phyloP scores from a whole-genome alignment of 2,329 filamentous ascomycete genomes.

The Neofusicoccum laricinum region DNA sequence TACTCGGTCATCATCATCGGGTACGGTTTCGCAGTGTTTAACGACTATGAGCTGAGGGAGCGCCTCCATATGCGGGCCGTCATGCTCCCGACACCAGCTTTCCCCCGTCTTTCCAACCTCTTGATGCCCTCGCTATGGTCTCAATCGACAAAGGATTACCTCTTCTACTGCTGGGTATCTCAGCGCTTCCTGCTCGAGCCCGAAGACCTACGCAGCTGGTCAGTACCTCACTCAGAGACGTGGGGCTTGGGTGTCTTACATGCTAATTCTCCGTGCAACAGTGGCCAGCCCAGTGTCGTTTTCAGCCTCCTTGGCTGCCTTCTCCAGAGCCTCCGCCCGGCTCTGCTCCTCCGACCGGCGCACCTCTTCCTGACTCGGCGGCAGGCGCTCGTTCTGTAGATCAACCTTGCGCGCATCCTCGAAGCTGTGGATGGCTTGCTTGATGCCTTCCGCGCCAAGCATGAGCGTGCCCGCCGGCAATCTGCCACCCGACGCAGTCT shows the following conservation, averaged over 20 bases:
- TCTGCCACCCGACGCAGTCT: slow-evolving; percentile 90
- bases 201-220: slow-evolving; percentile 34
- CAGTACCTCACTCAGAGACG: background rate
- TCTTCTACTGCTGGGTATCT: slow-evolving; percentile 17
- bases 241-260: slow-evolving; percentile 62
- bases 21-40: background rate
- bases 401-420: slow-evolving; percentile 97
- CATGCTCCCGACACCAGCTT: background rate
- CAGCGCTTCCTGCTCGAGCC: slow-evolving; percentile 36
- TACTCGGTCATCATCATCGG: slow-evolving; percentile 14
- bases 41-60: slow-evolving; percentile 5
- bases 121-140: slow-evolving; percentile 12
- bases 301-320: slow-evolving; percentile 83
- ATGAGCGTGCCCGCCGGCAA: slow-evolving; percentile 94
- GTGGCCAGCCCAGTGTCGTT: slow-evolving; percentile 86
- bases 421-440: slow-evolving; percentile 94
- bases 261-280: slow-evolving; percentile 88
- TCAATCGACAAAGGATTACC: slow-evolving; percentile 7
- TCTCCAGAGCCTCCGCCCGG: slow-evolving; percentile 76
- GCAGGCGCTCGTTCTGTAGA: slow-evolving; percentile 90
- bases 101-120: background rate
- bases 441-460: slow-evolving; percentile 97
- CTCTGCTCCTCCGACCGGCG: slow-evolving; percentile 78
- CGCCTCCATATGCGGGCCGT: background rate
- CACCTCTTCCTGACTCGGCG: slow-evolving; percentile 90